Conservation (phyloP, 305 asterid species). For the Withania somnifera region DNA sequence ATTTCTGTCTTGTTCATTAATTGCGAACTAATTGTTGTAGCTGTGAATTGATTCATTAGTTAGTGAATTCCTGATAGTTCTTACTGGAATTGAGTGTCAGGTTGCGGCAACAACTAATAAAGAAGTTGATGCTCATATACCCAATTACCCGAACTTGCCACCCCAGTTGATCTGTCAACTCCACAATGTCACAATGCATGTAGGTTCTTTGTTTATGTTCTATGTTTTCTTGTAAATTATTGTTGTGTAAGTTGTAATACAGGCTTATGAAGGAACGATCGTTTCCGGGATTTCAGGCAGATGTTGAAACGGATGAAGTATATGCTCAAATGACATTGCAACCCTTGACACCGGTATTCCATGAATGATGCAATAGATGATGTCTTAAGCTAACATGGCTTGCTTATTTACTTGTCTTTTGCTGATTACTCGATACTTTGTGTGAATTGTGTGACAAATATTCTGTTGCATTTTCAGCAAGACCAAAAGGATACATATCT, state of each 20-base stretch:
- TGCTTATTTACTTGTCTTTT: not conserved
- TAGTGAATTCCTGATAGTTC: not conserved
- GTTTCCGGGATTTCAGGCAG: slow-evolving; percentile 17
- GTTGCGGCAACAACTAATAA: slow-evolving; percentile 31
- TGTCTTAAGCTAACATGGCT: not conserved
- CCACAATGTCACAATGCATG: slow-evolving; percentile 32
- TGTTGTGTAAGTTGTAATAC: not conserved
- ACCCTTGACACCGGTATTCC: slow-evolving; percentile 17
- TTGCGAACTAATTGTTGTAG: not conserved
- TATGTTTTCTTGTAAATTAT: not conserved
- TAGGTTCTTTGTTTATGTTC: not conserved
- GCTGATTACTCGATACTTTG: not conserved
- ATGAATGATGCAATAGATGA: not conserved
- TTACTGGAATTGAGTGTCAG: slow-evolving; percentile 4
- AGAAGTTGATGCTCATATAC: slow-evolving; percentile 23
- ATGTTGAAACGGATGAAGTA: slow-evolving; percentile 30
- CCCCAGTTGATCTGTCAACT: slow-evolving; percentile 28
- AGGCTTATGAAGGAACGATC: not conserved
- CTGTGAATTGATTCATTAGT: not conserved
- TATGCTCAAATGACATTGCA: slow-evolving; percentile 34
- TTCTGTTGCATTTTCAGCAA: slow-evolving; percentile 1
- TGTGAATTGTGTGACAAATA: not conserved
- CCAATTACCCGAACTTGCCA: slow-evolving; percentile 21
- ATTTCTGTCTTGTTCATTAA: not conserved
- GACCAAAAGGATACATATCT: slow-evolving; percentile 15